These are phyloP conservation scores for Sclerotinia spermophila DNA, from an alignment of 2,329 filamentous ascomycete genomes.

Conservation along the genomic window DNA sequence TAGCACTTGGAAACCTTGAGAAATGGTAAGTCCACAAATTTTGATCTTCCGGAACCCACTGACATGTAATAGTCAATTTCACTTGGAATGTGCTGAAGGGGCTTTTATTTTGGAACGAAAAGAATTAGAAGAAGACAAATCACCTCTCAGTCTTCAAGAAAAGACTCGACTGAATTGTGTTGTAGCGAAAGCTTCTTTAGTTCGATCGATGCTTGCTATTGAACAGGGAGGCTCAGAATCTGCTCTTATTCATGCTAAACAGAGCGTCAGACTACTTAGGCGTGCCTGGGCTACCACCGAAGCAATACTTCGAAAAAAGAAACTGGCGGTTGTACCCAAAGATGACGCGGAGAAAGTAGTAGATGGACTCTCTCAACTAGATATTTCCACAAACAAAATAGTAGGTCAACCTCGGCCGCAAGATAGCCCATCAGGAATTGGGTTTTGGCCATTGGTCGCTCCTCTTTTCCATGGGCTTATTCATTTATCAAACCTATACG, in stretches of 20 bases:
- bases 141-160: conserved; percentile 24
- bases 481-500: conserved; percentile 73
- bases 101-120: conserved; percentile 31
- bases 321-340: neutral
- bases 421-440: conserved; percentile 51
- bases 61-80: conserved; percentile 32
- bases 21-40: conserved; percentile 49
- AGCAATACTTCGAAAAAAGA: conserved; percentile 22
- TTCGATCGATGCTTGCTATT: conserved; percentile 38
- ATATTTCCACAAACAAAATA: conserved; percentile 39
- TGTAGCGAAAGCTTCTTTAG: conserved; percentile 38
- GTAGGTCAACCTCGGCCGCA: conserved; percentile 37
- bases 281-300: conserved; percentile 41
- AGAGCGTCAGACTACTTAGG: conserved; percentile 49
- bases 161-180: conserved; percentile 31
- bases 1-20: conserved; percentile 61
- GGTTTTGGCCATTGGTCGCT: conserved; percentile 76
- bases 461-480: conserved; percentile 68
- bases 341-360: conserved; percentile 31
- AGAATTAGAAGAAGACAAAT: conserved; percentile 19
- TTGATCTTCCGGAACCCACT: conserved; percentile 17
- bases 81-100: conserved; percentile 31
- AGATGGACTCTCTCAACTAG: conserved; percentile 38
- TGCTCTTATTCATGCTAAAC: conserved; percentile 55
- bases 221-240: conserved; percentile 52